Evolutionary conservation across 75 land plant species (phyloP).

Genomic region (Pinus albicaulis): DNA sequence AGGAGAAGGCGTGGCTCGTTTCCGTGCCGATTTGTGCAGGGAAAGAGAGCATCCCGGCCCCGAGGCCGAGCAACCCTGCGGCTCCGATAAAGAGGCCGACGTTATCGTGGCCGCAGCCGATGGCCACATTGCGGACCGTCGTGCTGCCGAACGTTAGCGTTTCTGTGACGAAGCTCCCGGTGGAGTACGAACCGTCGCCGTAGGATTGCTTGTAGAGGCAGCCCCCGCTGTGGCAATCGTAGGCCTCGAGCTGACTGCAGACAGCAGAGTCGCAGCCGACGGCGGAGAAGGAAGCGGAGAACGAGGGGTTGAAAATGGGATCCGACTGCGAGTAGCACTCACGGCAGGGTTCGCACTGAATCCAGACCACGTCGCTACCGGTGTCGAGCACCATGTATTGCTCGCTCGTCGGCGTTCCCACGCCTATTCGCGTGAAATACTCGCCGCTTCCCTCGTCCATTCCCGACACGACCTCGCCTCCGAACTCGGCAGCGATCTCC

Average conservation of each 20-base stretch:
- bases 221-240: slow-evolving; percentile 25
- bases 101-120: slow-evolving; percentile 22
- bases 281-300: slow-evolving; percentile 50
- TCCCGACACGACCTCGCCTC: slow-evolving; percentile 68
- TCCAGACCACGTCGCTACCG: slow-evolving; percentile 81
- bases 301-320: slow-evolving; percentile 74
- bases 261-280: slow-evolving; percentile 47
- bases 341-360: slow-evolving; percentile 81
- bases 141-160: slow-evolving; percentile 28
- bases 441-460: slow-evolving; percentile 73
- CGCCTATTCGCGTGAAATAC: slow-evolving; percentile 65
- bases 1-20: slow-evolving; percentile 18
- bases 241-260: slow-evolving; percentile 41
- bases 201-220: slow-evolving; percentile 62
- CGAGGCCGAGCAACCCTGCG: slow-evolving; percentile 27
- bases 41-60: slow-evolving; percentile 27
- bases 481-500: slow-evolving; percentile 23
- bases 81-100: slow-evolving; percentile 17
- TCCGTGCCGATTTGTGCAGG: slow-evolving; percentile 19
- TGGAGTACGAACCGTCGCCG: slow-evolving; percentile 76
- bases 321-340: slow-evolving; percentile 75
- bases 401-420: slow-evolving; percentile 59
- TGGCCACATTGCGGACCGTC: background rate
- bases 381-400: slow-evolving; percentile 77
- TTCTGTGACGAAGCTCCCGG: slow-evolving; percentile 57